phyloP scores from a whole-genome alignment of 75 land plant genomes.

The Pseudotsuga menziesii region DNA sequence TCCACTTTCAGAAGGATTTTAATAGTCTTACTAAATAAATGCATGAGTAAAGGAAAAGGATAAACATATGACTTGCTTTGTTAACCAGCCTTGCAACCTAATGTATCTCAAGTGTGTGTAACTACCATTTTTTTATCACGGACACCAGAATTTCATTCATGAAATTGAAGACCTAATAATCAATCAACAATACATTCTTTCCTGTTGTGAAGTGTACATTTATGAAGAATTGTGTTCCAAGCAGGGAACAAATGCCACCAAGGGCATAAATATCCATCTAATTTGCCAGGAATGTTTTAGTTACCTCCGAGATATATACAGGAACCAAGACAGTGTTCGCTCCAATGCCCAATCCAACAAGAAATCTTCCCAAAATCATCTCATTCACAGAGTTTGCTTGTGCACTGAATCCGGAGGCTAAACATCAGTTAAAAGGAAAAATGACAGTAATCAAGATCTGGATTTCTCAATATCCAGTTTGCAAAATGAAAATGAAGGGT shows the following conservation, averaged over 20 bases:
- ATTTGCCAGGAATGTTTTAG: not conserved
- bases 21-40: not conserved
- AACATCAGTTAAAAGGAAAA: slow-evolving; percentile 1
- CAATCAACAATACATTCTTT: not conserved
- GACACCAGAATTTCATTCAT: not conserved
- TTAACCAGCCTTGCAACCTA: not conserved
- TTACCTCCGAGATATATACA: slow-evolving; percentile 89
- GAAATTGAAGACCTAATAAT: not conserved
- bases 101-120: not conserved
- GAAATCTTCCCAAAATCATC: slow-evolving; percentile 75
- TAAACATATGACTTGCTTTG: not conserved
- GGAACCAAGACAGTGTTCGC: slow-evolving; percentile 87
- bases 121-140: not conserved
- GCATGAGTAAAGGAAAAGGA: not conserved
- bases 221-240: not conserved
- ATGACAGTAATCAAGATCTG: not conserved
- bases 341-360: slow-evolving; percentile 95
- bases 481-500: not conserved
- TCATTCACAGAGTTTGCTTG: slow-evolving; percentile 65
- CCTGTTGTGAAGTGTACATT: not conserved
- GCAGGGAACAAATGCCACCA: not conserved
- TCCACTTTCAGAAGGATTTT: not conserved
- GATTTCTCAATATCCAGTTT: not conserved
- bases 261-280: not conserved
- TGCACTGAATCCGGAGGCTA: slow-evolving; percentile 47